Evolutionary conservation across 768 basidiomycete species (phyloP).

Genomic region (Leccinum uliginosum): DNA sequence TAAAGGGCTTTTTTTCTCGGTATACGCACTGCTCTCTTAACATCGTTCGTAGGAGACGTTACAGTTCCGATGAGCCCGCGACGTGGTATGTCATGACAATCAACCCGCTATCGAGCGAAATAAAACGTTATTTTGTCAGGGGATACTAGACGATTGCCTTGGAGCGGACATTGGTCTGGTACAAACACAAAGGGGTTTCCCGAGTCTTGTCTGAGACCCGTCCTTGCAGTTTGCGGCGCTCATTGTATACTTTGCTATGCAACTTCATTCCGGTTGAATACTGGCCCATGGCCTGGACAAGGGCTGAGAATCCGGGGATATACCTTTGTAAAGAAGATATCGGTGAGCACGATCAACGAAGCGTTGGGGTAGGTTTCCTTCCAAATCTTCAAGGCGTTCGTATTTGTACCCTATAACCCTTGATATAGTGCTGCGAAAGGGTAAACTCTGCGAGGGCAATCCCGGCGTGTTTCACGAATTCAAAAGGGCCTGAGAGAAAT

Average conservation of each 20-base stretch:
- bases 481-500: too few relatives aligned
- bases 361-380: conserved; percentile 61
- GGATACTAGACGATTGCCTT: conserved; percentile 72
- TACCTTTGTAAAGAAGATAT: conserved; percentile 84
- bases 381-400: conserved; percentile 78
- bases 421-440: conserved; percentile 50
- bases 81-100: background rate
- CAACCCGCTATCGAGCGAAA: background rate
- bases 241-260: conserved; percentile 38
- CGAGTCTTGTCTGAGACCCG: conserved; percentile 85
- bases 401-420: conserved; percentile 80
- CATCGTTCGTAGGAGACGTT: conserved; percentile 85
- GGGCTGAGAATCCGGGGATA: conserved; percentile 37
- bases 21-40: conserved; percentile 37
- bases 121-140: conserved; percentile 21
- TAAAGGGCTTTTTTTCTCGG: too few relatives aligned
- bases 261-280: background rate
- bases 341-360: conserved; percentile 78
- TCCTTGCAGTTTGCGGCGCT: conserved; percentile 73
- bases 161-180: conserved; percentile 55
- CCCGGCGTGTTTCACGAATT: too few relatives aligned
- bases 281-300: too few relatives aligned
- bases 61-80: conserved; percentile 85
- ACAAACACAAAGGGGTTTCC: conserved; percentile 86
- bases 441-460: background rate